These are phyloP conservation scores for Scleromitrula shiraiana DNA, from an alignment of 2,329 filamentous ascomycete species.

Conservation along the genomic window DNA sequence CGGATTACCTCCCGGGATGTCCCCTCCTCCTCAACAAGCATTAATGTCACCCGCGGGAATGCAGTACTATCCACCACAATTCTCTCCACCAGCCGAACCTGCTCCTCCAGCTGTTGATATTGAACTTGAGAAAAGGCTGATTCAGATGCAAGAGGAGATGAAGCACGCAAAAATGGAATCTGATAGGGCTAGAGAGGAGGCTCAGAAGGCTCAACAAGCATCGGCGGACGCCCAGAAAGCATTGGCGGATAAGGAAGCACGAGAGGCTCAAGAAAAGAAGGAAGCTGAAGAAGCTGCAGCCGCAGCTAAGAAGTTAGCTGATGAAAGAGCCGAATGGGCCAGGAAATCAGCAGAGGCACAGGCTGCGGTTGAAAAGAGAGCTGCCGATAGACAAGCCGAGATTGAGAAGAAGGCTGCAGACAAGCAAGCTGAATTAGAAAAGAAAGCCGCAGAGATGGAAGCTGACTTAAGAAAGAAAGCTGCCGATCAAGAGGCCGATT, in stretches of 20 bases:
- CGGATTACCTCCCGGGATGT: slow-evolving; percentile 4
- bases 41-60: slow-evolving; percentile 9
- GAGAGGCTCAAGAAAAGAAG: slow-evolving; percentile 25
- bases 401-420: slow-evolving; percentile 8
- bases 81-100: slow-evolving; percentile 19
- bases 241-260: slow-evolving; percentile 34
- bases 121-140: slow-evolving; percentile 44
- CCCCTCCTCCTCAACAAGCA: slow-evolving; percentile 8
- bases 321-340: slow-evolving; percentile 37
- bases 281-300: slow-evolving; percentile 29
- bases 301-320: slow-evolving; percentile 37
- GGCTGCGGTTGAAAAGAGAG: slow-evolving; percentile 18
- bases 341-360: slow-evolving; percentile 36
- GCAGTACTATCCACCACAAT: slow-evolving; percentile 21
- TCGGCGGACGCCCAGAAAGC: slow-evolving; percentile 33
- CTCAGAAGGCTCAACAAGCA: slow-evolving; percentile 25
- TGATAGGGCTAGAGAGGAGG: slow-evolving; percentile 30
- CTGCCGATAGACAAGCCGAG: slow-evolving; percentile 13
- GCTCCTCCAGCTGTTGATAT: slow-evolving; percentile 18
- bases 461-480: slow-evolving; percentile 11
- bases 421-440: background rate
- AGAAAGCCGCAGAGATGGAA: slow-evolving; percentile 7
- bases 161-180: slow-evolving; percentile 33
- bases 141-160: slow-evolving; percentile 53
- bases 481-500: slow-evolving; percentile 15